Evolutionary conservation across 805 yeast species (phyloP), one percentile per base, ranked within the genome.

Genomic region (Torulaspora microellipsoides): DNA sequence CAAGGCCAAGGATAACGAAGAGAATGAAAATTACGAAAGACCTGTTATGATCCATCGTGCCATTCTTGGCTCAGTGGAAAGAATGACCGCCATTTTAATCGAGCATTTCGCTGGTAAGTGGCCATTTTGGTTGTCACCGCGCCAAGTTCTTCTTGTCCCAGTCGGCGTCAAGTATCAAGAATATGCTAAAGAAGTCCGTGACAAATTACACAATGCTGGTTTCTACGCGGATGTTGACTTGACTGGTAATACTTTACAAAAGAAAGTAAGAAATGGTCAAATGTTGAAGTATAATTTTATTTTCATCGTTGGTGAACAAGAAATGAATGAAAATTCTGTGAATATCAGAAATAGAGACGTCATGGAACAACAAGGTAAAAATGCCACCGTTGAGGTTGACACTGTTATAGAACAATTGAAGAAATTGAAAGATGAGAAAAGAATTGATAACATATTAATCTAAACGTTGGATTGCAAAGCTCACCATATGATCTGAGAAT

Each of bases 1-100:
- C 75, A 84, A 85, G 71, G 77, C 85, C 38, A 81, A 78, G 70
- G 84, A 76, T 52, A 78, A 54, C 43, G 65, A 58, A 20, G 63
- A 58, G 38, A 57, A 65, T n/a, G 73, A 76, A 52, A 78, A 77
- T 49, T 75, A 74, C 56, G 78, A 76, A 45, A 85, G 95, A 69
- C 99, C 99, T 40, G 99, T 93, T 43, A 93, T 93, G 98, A 91
- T 93, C 63, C 99, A 93, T 75, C 86, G 99, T 72, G 99, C 99
- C 54, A 88, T 93, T 55, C 78, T 91, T 64, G 99, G 99, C 56
- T 87, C 96, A 36, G 95, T 93, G 48, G 99, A 93, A 77, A 86
- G 99, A 77, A 90, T 93, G 98, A 86, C 96, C 51, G 99, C 97
- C 51, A 91, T 93, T 58, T 80, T 93, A 68, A 90, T 95, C 47